Percentiles rank a stretch among this genome's conserved stretches.
Conservation (phyloP, 2,329 filamentous ascomycete species). For the Fonsecaea monophora region DNA sequence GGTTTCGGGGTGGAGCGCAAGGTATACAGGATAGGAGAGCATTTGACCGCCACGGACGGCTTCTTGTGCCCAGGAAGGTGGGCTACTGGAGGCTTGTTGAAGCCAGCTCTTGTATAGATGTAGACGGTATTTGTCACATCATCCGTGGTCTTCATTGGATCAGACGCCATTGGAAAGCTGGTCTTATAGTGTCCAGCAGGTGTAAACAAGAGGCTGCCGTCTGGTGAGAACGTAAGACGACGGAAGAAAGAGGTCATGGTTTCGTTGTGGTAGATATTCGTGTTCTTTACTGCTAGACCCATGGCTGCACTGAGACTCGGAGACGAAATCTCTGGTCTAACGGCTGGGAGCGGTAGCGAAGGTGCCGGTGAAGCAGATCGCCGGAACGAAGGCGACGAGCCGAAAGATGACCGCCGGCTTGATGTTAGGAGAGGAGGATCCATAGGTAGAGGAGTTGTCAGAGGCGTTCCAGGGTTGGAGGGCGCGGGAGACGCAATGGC, state of each 20-base stretch:
- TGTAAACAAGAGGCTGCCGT: conserved; percentile 91
- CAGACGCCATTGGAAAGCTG: conserved; percentile 70
- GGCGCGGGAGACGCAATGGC: conserved; percentile 81
- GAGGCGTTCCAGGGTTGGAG: conserved; percentile 92
- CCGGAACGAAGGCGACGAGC: conserved; percentile 75
- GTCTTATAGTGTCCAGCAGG: conserved; percentile 95
- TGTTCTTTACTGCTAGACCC: conserved; percentile 75
- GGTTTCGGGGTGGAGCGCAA: conserved; percentile 70
- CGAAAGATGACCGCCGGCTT: conserved; percentile 92
- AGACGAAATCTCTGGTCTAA: conserved; percentile 92
- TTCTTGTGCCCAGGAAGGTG: conserved; percentile 98
- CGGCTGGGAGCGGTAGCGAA: conserved; percentile 89
- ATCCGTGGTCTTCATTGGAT: conserved; percentile 74
- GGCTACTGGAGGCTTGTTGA: conserved; percentile 94
- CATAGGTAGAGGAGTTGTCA: conserved; percentile 89
- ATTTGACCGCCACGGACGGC: conserved; percentile 92
- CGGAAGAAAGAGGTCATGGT: conserved; percentile 97
- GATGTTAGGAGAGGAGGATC: conserved; percentile 86
- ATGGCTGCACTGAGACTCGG: conserved; percentile 65
- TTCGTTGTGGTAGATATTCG: conserved; percentile 93
- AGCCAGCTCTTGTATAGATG: conserved; percentile 93
- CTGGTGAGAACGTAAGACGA: conserved; percentile 89
- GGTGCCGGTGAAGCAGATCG: conserved; percentile 92
- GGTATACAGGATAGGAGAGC: conserved; percentile 88
- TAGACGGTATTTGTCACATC: conserved; percentile 98